These are phyloP conservation scores for Syzygium grande DNA, from an alignment of 345 rosid genomes.

Conservation along the genomic window DNA sequence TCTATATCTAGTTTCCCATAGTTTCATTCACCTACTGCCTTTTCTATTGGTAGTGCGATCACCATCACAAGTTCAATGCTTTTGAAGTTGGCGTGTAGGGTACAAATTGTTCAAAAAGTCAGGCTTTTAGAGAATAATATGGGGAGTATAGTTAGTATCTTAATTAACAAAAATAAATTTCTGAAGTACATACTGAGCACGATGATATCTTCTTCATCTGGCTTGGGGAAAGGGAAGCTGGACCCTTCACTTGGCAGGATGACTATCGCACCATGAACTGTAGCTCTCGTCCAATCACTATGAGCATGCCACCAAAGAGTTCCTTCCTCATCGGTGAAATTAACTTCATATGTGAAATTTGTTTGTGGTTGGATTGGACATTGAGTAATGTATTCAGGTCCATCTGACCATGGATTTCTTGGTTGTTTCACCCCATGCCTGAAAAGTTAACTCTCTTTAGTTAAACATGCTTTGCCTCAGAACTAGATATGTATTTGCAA, in stretches of 20 bases:
- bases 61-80: neutral
- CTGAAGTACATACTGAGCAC: constrained; percentile 7
- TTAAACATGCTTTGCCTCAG: neutral
- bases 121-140: neutral
- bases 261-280: constrained; percentile 33
- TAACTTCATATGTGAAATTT: constrained; percentile 25
- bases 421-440: constrained; percentile 46
- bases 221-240: constrained; percentile 18
- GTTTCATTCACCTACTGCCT: neutral
- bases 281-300: constrained; percentile 39
- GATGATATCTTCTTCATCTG: constrained; percentile 25
- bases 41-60: neutral
- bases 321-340: constrained; percentile 26
- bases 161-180: neutral
- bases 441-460: neutral
- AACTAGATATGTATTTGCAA: neutral
- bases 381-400: constrained; percentile 43
- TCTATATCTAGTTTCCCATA: neutral
- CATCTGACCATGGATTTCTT: constrained; percentile 38
- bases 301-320: constrained; percentile 57
- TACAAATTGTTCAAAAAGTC: neutral
- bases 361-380: constrained; percentile 30
- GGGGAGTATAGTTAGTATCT: neutral
- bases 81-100: neutral
- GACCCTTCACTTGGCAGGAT: constrained; percentile 10